phyloP scores from a whole-genome alignment of 164 flowering plant genomes.

The Liriodendron chinense region DNA sequence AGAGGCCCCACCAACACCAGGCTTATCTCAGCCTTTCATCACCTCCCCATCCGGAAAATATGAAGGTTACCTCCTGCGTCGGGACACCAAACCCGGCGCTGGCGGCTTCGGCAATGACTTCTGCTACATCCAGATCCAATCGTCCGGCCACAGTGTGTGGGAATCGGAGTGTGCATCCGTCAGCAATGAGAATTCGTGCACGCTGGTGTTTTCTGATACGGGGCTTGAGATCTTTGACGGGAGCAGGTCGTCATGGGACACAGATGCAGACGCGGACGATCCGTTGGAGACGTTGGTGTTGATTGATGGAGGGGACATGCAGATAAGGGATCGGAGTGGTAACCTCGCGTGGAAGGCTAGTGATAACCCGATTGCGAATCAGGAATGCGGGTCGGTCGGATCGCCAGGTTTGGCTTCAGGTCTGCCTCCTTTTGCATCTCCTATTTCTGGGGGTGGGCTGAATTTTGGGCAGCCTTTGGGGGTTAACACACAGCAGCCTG shows the following conservation, averaged over 20 bases:
- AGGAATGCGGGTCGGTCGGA: constrained; percentile 39
- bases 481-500: constrained; percentile 1
- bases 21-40: constrained; percentile 29
- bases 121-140: constrained; percentile 41
- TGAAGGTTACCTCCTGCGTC: constrained; percentile 29
- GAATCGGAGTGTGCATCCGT: constrained; percentile 40
- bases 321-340: constrained; percentile 35
- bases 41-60: constrained; percentile 42
- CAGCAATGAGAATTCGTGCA: constrained; percentile 36
- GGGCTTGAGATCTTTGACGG: constrained; percentile 49
- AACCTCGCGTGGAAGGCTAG: constrained; percentile 38
- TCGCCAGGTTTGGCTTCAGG: constrained; percentile 29
- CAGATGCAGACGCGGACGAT: constrained; percentile 28
- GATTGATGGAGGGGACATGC: constrained; percentile 41
- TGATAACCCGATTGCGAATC: constrained; percentile 28
- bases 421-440: constrained; percentile 35
- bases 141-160: constrained; percentile 31
- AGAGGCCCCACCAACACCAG: constrained; percentile 2
- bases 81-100: constrained; percentile 30
- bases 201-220: constrained; percentile 32
- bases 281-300: constrained; percentile 29
- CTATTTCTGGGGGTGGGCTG: constrained; percentile 17
- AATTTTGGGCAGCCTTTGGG: constrained; percentile 29
- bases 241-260: constrained; percentile 37
- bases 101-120: constrained; percentile 41